Percentiles rank a stretch among this genome's conserved stretches.
phyloP scores from a whole-genome alignment of 805 yeast species.

The Clavispora carvajalis region DNA sequence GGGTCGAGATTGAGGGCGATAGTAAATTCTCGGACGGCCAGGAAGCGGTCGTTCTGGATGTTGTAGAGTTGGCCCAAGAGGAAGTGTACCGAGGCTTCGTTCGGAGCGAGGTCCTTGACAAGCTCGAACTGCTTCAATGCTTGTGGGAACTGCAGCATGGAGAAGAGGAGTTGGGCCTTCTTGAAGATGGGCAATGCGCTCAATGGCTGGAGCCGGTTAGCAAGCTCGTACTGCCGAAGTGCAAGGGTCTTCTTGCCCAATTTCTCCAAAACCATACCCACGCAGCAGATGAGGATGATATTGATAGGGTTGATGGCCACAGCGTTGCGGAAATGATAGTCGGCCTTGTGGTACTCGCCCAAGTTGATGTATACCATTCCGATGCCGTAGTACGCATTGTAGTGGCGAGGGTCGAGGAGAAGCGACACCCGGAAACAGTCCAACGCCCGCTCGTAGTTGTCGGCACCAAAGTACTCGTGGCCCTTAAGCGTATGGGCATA shows the following conservation, averaged over 20 bases:
- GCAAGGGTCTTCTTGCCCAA: slow-evolving; percentile 66
- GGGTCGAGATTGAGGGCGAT: slow-evolving; percentile 89
- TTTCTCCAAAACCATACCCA: slow-evolving; percentile 89
- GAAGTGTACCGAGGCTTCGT: slow-evolving; percentile 91
- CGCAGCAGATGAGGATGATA: slow-evolving; percentile 83
- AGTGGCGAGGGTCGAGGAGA: slow-evolving; percentile 72
- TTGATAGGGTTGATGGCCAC: slow-evolving; percentile 85
- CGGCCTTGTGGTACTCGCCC: slow-evolving; percentile 81
- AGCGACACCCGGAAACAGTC: slow-evolving; percentile 78
- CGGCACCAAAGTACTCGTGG: slow-evolving; percentile 83
- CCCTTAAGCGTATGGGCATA: slow-evolving; percentile 93
- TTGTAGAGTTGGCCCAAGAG: slow-evolving; percentile 83
- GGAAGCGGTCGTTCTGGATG: slow-evolving; percentile 63
- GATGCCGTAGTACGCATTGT: slow-evolving; percentile 92
- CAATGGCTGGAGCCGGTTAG: slow-evolving; percentile 76
- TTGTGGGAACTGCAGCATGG: slow-evolving; percentile 62
- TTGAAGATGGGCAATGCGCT: slow-evolving; percentile 85
- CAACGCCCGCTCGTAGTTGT: slow-evolving; percentile 84
- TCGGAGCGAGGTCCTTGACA: slow-evolving; percentile 76
- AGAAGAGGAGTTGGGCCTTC: slow-evolving; percentile 74
- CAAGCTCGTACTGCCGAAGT: slow-evolving; percentile 73
- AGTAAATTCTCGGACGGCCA: slow-evolving; percentile 82
- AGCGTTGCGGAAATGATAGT: slow-evolving; percentile 82
- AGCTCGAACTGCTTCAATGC: slow-evolving; percentile 74
- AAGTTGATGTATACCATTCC: slow-evolving; percentile 89